Evolutionary conservation across 495 filamentous ascomycete genomes (phyloP).

Genomic region (Trichoderma virens): DNA sequence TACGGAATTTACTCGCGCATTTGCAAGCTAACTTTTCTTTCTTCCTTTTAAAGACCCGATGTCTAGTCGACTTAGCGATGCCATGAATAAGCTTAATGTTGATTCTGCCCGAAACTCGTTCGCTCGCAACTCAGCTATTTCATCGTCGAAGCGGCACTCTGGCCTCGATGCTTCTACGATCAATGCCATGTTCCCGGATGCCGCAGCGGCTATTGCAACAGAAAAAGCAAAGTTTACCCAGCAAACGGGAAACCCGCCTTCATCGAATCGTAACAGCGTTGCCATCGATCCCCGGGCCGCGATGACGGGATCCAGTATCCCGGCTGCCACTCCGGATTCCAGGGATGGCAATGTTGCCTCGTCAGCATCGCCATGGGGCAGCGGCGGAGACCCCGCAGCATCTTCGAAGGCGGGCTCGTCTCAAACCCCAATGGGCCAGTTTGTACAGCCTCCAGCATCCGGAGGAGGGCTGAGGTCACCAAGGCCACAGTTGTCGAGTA

Average conservation of each 20-base stretch:
- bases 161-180: slow-evolving; percentile 88
- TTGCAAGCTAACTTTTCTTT: slow-evolving; percentile 4
- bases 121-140: slow-evolving; percentile 56
- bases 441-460: slow-evolving; percentile 74
- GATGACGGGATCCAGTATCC: slow-evolving; percentile 66
- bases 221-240: slow-evolving; percentile 97
- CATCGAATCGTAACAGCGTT: slow-evolving; percentile 89
- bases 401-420: slow-evolving; percentile 91
- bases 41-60: slow-evolving; percentile 72
- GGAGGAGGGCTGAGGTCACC: slow-evolving; percentile 79
- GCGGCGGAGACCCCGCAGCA: slow-evolving; percentile 44
- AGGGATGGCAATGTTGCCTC: slow-evolving; percentile 45
- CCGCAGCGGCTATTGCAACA: slow-evolving; percentile 91
- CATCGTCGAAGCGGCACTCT: slow-evolving; percentile 84
- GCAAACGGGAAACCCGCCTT: slow-evolving; percentile 80
- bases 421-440: slow-evolving; percentile 93
- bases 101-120: slow-evolving; percentile 83
- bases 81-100: slow-evolving; percentile 90
- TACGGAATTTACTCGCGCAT: background rate
- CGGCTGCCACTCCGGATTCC: slow-evolving; percentile 48
- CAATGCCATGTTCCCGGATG: slow-evolving; percentile 98
- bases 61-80: slow-evolving; percentile 92
- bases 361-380: slow-evolving; percentile 72
- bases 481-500: slow-evolving; percentile 58
- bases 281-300: slow-evolving; percentile 75